phyloP scores from a whole-genome alignment of 495 filamentous ascomycete species.

The Sabuloglossum arenarium region DNA sequence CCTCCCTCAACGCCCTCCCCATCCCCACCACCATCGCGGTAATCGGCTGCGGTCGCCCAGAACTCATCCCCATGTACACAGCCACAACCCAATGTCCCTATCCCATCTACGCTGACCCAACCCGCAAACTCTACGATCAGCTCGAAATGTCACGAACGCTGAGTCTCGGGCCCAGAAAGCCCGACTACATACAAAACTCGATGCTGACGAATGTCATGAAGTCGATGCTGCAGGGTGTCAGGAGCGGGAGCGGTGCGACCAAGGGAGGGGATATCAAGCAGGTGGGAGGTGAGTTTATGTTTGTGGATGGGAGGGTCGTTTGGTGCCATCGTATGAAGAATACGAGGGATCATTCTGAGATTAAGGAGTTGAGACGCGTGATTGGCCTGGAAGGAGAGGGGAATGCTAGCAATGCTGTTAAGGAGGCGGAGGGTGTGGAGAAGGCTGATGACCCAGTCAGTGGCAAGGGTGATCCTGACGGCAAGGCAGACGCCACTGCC shows the following conservation, averaged over 20 bases:
- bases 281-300: constrained; percentile 71
- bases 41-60: constrained; percentile 59
- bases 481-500: too few species aligned
- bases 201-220: constrained; percentile 23
- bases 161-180: constrained; percentile 32
- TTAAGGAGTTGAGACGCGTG: constrained; percentile 37
- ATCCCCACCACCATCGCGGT: constrained; percentile 43
- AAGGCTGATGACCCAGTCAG: too few species aligned
- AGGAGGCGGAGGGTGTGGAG: neutral
- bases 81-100: constrained; percentile 43
- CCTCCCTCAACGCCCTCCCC: constrained; percentile 32
- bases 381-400: constrained; percentile 28
- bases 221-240: constrained; percentile 33
- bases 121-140: constrained; percentile 40
- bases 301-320: constrained; percentile 34
- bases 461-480: too few species aligned
- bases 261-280: constrained; percentile 48
- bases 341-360: constrained; percentile 58
- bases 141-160: constrained; percentile 52
- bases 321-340: constrained; percentile 78
- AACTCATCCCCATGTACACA: constrained; percentile 49
- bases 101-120: constrained; percentile 68
- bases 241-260: constrained; percentile 28
- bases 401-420: neutral
- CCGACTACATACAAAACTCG: constrained; percentile 41